phyloP scores from a whole-genome alignment of 1,284 basidiomycete genomes.

The Cutaneotrichosporon sp. region DNA sequence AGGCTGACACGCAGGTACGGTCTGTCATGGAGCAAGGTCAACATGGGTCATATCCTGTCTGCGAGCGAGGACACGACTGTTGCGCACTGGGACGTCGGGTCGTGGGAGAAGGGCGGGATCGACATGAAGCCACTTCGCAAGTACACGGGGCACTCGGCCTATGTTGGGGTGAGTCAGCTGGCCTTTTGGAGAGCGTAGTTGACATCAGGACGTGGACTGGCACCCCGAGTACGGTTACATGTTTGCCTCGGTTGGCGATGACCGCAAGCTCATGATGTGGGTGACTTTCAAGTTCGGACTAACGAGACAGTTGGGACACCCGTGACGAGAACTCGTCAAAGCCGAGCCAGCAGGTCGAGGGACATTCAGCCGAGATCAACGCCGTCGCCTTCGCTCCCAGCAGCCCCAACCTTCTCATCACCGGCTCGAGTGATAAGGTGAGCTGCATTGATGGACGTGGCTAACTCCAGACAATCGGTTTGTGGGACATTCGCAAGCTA shows the following conservation, averaged over 20 bases:
- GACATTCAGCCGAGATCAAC: slow-evolving; percentile 86
- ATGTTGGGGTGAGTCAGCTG: slow-evolving; percentile 68
- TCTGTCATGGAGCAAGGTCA: slow-evolving; percentile 82
- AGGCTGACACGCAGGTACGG: slow-evolving; percentile 64
- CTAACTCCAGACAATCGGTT: slow-evolving; percentile 60
- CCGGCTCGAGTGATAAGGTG: slow-evolving; percentile 82
- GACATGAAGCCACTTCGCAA: slow-evolving; percentile 74
- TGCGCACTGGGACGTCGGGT: slow-evolving; percentile 92
- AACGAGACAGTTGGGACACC: slow-evolving; percentile 76
- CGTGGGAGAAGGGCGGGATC: slow-evolving; percentile 74
- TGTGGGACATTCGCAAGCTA: slow-evolving; percentile 84
- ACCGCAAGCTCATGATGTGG: slow-evolving; percentile 87
- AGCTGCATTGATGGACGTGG: too few relatives aligned
- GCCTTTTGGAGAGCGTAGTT: slow-evolving; percentile 8
- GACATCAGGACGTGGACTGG: slow-evolving; percentile 90
- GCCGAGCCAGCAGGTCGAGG: slow-evolving; percentile 70
- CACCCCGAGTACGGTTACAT: slow-evolving; percentile 75
- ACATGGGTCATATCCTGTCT: slow-evolving; percentile 77
- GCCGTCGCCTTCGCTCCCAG: slow-evolving; percentile 85
- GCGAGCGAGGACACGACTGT: slow-evolving; percentile 95
- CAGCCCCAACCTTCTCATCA: slow-evolving; percentile 76
- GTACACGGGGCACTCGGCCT: slow-evolving; percentile 81
- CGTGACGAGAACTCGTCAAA: slow-evolving; percentile 60
- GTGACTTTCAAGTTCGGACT: slow-evolving; percentile 27
- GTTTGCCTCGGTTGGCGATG: slow-evolving; percentile 96